Evolutionary conservation across 257 asterid species (phyloP), one percentile per base, ranked within the genome.

Genomic region (Solanum gandarillasii): DNA sequence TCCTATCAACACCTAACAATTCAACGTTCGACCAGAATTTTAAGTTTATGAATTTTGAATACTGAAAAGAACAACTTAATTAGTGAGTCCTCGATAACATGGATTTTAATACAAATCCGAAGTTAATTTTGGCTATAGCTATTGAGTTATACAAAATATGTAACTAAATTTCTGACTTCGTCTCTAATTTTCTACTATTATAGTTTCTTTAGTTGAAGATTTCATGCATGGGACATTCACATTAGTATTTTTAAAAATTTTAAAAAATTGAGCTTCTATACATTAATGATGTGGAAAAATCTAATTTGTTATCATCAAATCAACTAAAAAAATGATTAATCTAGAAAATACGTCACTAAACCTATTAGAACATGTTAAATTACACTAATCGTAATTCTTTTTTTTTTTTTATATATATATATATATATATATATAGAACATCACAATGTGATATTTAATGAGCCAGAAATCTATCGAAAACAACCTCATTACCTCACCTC

Each of bases 1-100:
- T 86, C 95, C 95, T 52, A 93, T 90, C 89, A 92, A 72, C 82
- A 91, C 93, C 95, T 74, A 74, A 4, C 73, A n/a, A 62, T 62
- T 62, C 71, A 62, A n/a, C 31, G 0, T n/a, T 0, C 31, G 7
- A n/a, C n/a, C 14, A 73, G 3, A 73, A 73, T 9, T 73, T 73
- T 1, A 1, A 34, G 3, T 73, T 10, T 34, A 35, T 18, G 13
- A 9, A 10, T 34, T 71, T 2, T 71, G 25, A 1, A 71, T 16
- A 14, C 7, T 0, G 0, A 16, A 7, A 67, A 34, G 1, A 1
- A 21, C 5, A 3, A 10, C 13, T 0, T 73, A 16, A 32, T 0
- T 32, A 29, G 11, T 27, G 7, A 32, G n/a, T 71, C 38, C 25
- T 18, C 5, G 2, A 32, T 71, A 7, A 16, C 35, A 0, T 71